Base-by-base conservation (phyloP, 768 basidiomycete genomes). In the Floccularia luteovirens region DNA sequence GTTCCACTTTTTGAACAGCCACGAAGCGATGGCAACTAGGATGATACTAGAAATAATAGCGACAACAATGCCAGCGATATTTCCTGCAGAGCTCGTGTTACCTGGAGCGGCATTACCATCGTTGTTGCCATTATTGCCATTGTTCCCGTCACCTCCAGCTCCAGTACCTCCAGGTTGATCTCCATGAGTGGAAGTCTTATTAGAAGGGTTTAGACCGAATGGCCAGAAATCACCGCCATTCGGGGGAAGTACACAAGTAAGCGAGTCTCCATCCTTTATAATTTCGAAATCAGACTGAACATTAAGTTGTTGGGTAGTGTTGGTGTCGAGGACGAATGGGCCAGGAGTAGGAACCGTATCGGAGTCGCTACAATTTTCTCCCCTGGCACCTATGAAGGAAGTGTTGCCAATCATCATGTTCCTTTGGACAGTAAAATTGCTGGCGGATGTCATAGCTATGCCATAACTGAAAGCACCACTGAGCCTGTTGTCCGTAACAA, bases 381-480 rank as follows among this genome's bases (percentile, higher is more conserved):
- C 83, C 4, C 67, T 69, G 10, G 66, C 65, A 27, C 85, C 85
- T 43, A 89, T 78, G 59, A 87, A 88, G 5, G 82, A 77, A 5
- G 79, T 82, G 55, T 87, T 87, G 10, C 78, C 82, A 5, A 73
- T 38, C 25, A 89, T 61, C 5, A 56, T 41, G 54, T 87, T 90
- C 49, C 67, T 66, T 39, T 73, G 59, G 24, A 90, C 66, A 0
- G 77, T 82, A 54, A 88, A 89, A 54, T 83, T 77, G 11, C 52
- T 48, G 5, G 79, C 77, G 5, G 79, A 76, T 33, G 69, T 71
- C 36, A 82, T 65, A 16, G 77, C 87, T 2, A 90, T 75, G 17
- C 70, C 86, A 48, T 81, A 89, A 41, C 78, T 78, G 50, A 90
- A 85, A 6, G 82, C 80, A 4, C 81, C 82, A 8, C 72, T 70